Evolutionary conservation across 805 yeast species (phyloP).

Genomic region (Huiozyma sinensis): DNA sequence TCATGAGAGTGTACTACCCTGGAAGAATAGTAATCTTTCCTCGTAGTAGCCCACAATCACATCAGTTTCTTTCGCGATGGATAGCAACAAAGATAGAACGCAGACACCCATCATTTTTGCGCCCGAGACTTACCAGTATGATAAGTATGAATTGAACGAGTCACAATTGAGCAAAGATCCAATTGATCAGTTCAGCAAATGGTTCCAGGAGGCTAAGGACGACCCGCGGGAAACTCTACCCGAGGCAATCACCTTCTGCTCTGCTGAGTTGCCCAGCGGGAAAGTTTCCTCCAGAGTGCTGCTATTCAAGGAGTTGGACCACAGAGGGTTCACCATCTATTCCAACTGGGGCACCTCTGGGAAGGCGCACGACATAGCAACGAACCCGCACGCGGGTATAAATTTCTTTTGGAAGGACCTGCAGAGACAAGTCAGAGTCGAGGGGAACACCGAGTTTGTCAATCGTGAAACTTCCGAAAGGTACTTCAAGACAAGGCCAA

Average conservation of each 20-base stretch:
- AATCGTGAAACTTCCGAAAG: slow-evolving; percentile 61
- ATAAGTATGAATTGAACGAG: slow-evolving; percentile 49
- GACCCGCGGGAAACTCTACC: slow-evolving; percentile 51
- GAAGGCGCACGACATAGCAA: slow-evolving; percentile 57
- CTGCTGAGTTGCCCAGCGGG: slow-evolving; percentile 85
- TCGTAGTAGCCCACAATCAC: not conserved
- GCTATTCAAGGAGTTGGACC: slow-evolving; percentile 80
- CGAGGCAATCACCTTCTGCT: slow-evolving; percentile 78
- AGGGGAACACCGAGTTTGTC: slow-evolving; percentile 71
- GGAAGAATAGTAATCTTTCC: not conserved
- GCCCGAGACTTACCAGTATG: slow-evolving; percentile 82
- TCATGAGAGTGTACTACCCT: not conserved
- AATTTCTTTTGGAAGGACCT: slow-evolving; percentile 86
- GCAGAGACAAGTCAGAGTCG: slow-evolving; percentile 90
- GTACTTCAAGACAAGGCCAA: slow-evolving; percentile 79
- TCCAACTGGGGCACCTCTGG: slow-evolving; percentile 88
- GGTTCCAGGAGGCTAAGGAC: slow-evolving; percentile 73
- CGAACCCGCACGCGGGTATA: slow-evolving; percentile 73
- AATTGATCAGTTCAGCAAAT: slow-evolving; percentile 62
- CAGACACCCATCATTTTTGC: slow-evolving; percentile 44
- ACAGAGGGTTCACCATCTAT: slow-evolving; percentile 72
- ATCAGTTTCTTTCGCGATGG: slow-evolving; percentile 4
- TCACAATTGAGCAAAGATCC: slow-evolving; percentile 49
- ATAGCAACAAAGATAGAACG: slow-evolving; percentile 15
- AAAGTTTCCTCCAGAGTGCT: slow-evolving; percentile 77